Evolutionary conservation across 768 basidiomycete genomes (phyloP), one percentile per base, ranked within the genome.

Genomic region (Boletus subparvulus): DNA sequence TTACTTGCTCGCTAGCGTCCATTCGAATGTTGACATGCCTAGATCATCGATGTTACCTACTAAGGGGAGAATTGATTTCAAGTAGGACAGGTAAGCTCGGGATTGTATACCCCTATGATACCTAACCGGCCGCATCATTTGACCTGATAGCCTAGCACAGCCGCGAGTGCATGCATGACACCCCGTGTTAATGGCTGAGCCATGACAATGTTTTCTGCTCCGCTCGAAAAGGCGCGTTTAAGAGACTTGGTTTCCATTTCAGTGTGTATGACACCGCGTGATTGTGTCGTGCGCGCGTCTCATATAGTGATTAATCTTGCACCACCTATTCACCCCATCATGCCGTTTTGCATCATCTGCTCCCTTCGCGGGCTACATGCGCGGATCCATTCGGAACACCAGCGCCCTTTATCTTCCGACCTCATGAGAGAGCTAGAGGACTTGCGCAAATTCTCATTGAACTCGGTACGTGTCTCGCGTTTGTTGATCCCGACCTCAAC

Each of bases 1-100:
- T 64, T 92, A 26, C 75, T 90, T 52, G 71, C 65, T 28, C 2
- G 19, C 19, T 63, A 63, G 37, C 6, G 3, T 26, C 36, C 17
- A 17, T 12, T 36, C 24, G 26, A 33, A 10, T 6, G 4, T 19
- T 16, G 30, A 16, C 41, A 32, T 17, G 10, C 19, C 13, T 28
- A 21, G 16, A 32, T n/a, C 4, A 17, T 44, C 36, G 48, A n/a
- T 13, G 10, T n/a, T n/a, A n/a, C n/a, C n/a, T n/a, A n/a, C n/a
- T n/a, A n/a, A n/a, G n/a, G n/a, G n/a, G n/a, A n/a, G n/a, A n/a
- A n/a, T n/a, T n/a, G n/a, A n/a, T n/a, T n/a, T n/a, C n/a, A n/a
- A n/a, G n/a, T n/a, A n/a, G n/a, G n/a, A n/a, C n/a, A n/a, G n/a
- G n/a, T n/a, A n/a, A n/a, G n/a, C n/a, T n/a, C n/a, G n/a, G n/a